phyloP scores from a whole-genome alignment of 2,329 filamentous ascomycete species.

The Ophidiomyces ophidiicola region DNA sequence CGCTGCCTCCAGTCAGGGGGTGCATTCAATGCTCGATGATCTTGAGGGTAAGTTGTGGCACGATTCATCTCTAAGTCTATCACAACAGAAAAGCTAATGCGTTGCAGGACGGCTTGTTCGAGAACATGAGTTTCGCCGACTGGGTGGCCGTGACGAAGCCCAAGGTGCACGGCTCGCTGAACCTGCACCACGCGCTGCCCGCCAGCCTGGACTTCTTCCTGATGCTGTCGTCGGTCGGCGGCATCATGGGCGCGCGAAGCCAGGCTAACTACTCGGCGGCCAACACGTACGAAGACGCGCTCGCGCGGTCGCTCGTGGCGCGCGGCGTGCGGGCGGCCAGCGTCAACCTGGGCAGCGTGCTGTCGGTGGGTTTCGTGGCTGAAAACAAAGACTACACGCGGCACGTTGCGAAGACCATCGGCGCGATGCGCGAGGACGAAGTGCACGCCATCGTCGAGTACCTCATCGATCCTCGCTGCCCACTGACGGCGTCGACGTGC shows the following conservation, averaged over 20 bases:
- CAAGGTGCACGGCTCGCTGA: constrained; percentile 32
- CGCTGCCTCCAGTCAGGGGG: constrained; percentile 23
- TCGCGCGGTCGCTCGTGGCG: constrained; percentile 22
- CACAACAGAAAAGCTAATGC: background rate
- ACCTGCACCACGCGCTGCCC: constrained; percentile 24
- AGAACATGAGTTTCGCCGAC: constrained; percentile 31
- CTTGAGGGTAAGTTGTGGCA: constrained; percentile 16
- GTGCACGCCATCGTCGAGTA: constrained; percentile 14
- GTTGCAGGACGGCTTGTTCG: constrained; percentile 24
- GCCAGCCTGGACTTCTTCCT: constrained; percentile 33
- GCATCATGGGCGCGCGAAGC: constrained; percentile 35
- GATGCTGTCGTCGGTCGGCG: constrained; percentile 32
- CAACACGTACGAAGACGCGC: constrained; percentile 29
- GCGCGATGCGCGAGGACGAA: constrained; percentile 11
- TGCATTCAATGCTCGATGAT: constrained; percentile 26
- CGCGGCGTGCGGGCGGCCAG: constrained; percentile 18
- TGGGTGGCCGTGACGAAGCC: constrained; percentile 29
- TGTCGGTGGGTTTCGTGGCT: constrained; percentile 25
- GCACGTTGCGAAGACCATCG: constrained; percentile 9
- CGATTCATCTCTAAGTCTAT: background rate
- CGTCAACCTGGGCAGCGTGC: constrained; percentile 26
- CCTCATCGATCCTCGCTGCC: constrained; percentile 15
- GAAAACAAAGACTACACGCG: constrained; percentile 10
- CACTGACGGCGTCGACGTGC: constrained; percentile 12
- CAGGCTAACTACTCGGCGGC: constrained; percentile 37